phyloP scores from a whole-genome alignment of 441 rosid species.

The Erysimum cheiri region DNA sequence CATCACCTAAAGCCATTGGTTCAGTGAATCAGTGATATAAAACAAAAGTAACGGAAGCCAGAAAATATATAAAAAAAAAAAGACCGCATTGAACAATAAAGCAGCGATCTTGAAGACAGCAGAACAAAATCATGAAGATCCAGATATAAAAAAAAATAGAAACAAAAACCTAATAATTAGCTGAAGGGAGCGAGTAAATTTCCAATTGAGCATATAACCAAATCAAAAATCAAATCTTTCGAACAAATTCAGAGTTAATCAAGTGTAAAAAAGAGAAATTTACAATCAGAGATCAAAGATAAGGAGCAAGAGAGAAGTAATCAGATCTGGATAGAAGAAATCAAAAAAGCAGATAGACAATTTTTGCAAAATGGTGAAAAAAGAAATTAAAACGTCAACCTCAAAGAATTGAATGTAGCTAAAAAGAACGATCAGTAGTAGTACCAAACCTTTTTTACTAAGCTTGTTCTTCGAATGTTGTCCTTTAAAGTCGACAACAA shows the following conservation, averaged over 20 bases:
- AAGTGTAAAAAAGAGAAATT: not conserved
- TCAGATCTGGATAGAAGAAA: constrained; percentile 32
- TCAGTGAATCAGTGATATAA: not conserved
- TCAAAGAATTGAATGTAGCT: constrained; percentile 24
- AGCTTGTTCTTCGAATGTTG: constrained; percentile 32
- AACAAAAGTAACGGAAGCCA: not conserved
- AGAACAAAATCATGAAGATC: constrained; percentile 13
- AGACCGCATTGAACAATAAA: constrained; percentile 21
- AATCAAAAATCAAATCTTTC: constrained; percentile 23
- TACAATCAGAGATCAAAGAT: constrained; percentile 7
- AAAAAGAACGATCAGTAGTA: not conserved
- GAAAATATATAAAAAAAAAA: not conserved
- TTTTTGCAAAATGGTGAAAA: not conserved
- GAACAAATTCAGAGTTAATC: constrained; percentile 1
- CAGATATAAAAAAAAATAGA: not conserved
- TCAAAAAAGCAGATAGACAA: constrained; percentile 13
- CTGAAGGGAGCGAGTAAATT: not conserved
- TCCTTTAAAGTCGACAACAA: constrained; percentile 12
- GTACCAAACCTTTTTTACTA: constrained; percentile 12
- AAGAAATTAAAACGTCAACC: constrained; percentile 21
- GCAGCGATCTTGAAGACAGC: constrained; percentile 35
- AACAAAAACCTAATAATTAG: not conserved
- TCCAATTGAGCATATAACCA: constrained; percentile 16
- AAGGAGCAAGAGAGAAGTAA: not conserved
- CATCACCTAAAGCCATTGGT: not conserved